Base-by-base conservation (phyloP, 352 stramenopile species). In the Phytophthora fragariaefolia region DNA sequence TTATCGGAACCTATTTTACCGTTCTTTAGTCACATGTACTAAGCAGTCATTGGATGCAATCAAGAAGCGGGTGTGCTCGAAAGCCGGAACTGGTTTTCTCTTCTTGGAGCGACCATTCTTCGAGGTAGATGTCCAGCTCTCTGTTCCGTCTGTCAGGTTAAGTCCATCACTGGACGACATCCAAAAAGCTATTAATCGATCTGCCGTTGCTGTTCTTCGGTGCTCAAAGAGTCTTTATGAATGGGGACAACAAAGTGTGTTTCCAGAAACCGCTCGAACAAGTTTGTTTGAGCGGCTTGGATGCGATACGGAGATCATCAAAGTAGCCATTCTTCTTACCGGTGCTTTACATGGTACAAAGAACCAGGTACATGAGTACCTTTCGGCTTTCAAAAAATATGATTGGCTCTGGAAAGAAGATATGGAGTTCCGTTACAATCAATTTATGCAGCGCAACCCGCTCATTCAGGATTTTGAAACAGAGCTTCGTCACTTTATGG, bases 371-470 rank as follows among this genome's bases (percentile, higher is more conserved):
- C 81, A 92, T 36, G 85, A 94, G 15, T 96, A 94, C 61, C 70
- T 96, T 12, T 73, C 76, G 6, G 76, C 76, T n/a, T 97, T 97
- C 50, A 91, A 90, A 54, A 90, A 94, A 58, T 96, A 96, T 63
- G 88, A 96, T 58, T 97, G 89, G 89, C 80, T 97, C 2, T 97
- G 89, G 89, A 95, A 93, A 61, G 87, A 95, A 60, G 89, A 96
- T 61, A 95, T 91, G 85, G 87, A 95, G 64, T 87, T 90, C 52
- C 77, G 78, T 3, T 95, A 95, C 65, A 89, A 89, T 32, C 81
- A 93, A 47, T 96, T 96, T 62, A 92, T 93, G 74, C 85, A 90
- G 54, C 69, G 80, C 8, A 93, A 92, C 46, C 88, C 88, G 12
- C 58, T 83, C 0, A 93, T 96, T 23, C 82, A 91, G 50, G 87